Conservation (phyloP, 768 basidiomycete genomes). For the Boletus pseudopeckii region DNA sequence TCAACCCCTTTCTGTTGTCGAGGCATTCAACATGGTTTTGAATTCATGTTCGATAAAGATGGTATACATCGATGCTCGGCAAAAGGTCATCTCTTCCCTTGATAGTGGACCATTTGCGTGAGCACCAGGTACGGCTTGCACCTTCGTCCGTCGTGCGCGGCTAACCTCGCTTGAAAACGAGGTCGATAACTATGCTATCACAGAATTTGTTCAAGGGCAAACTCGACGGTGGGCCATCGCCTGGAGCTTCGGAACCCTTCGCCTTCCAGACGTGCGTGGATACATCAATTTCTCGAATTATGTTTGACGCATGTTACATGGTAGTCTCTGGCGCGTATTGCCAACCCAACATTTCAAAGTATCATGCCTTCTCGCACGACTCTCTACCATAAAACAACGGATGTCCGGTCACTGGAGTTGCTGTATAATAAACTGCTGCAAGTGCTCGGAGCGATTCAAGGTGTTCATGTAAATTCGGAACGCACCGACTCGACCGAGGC, state of each 20-base stretch:
- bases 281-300: not conserved
- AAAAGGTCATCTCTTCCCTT: constrained; percentile 71
- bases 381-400: constrained; percentile 39
- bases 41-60: constrained; percentile 36
- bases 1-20: constrained; percentile 23
- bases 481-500: not conserved
- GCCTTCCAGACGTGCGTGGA: constrained; percentile 73
- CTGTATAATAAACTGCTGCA: constrained; percentile 22
- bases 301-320: constrained; percentile 30
- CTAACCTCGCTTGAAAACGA: constrained; percentile 28
- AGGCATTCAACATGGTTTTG: not conserved
- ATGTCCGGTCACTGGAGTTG: constrained; percentile 3
- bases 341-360: constrained; percentile 42
- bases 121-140: constrained; percentile 37
- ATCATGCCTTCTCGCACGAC: constrained; percentile 60
- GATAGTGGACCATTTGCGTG: constrained; percentile 54
- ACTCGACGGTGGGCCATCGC: constrained; percentile 91
- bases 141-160: not conserved
- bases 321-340: constrained; percentile 37
- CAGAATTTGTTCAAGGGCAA: constrained; percentile 80
- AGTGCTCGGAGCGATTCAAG: constrained; percentile 36
- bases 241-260: constrained; percentile 69
- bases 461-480: constrained; percentile 14
- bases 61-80: constrained; percentile 94
- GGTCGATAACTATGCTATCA: constrained; percentile 85